These are phyloP conservation scores for Dispira simplex DNA, from an alignment of 192 early-diverging fungal species.

Conservation along the genomic window DNA sequence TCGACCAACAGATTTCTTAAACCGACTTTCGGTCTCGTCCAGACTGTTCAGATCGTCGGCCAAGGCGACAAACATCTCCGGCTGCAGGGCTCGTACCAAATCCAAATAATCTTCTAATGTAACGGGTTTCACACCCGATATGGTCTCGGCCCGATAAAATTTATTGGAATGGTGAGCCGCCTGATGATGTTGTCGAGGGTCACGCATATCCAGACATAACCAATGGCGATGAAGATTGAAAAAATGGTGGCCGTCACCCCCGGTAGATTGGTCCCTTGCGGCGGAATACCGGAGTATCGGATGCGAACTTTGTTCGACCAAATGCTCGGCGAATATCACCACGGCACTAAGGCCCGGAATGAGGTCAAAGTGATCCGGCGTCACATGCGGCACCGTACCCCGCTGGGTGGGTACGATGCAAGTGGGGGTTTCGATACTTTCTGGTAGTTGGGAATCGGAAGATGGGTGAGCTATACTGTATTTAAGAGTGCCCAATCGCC, in stretches of 20 bases:
- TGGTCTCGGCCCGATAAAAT: constrained; percentile 4
- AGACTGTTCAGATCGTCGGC: constrained; percentile 2
- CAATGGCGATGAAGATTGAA: neutral
- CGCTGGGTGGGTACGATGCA: neutral
- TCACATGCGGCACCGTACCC: neutral
- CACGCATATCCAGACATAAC: constrained; percentile 3
- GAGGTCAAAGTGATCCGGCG: neutral
- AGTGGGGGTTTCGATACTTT: neutral
- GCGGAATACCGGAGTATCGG: neutral
- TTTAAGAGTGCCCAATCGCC: no score
- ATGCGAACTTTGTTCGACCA: constrained; percentile 1
- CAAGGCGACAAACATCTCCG: constrained; percentile 5
- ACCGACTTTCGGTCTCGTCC: constrained; percentile 12
- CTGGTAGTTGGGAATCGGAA: neutral
- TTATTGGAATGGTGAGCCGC: constrained; percentile 1
- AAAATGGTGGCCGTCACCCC: neutral
- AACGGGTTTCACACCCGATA: neutral
- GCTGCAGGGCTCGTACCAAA: neutral
- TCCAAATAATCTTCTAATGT: neutral
- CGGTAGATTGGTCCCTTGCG: neutral
- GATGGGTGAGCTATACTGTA: no score
- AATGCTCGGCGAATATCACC: neutral
- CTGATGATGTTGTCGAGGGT: neutral
- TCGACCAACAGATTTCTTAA: constrained; percentile 24
- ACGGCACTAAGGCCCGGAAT: neutral